phyloP scores from a whole-genome alignment of 2,329 filamentous ascomycete species.

The Scopulariopsis brevicaulis region DNA sequence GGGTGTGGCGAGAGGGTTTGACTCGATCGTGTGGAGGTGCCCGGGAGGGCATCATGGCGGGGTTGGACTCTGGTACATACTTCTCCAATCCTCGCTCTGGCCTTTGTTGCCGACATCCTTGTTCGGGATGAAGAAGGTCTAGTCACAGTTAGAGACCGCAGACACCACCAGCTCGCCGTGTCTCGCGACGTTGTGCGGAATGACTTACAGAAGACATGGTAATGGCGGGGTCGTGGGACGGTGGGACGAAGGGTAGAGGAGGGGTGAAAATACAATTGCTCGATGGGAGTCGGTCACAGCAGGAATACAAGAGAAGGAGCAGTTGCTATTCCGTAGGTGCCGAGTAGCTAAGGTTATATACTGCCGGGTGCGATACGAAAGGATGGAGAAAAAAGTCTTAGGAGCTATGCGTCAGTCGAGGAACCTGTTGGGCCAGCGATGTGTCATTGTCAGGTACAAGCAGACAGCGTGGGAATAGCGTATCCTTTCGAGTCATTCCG shows the following conservation, averaged over 20 bases:
- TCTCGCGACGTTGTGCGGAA: background rate
- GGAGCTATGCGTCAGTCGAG: background rate
- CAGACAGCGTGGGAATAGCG: no score
- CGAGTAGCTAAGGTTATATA: background rate
- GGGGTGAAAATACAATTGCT: background rate
- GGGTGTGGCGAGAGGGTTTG: background rate
- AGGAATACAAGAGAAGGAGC: background rate
- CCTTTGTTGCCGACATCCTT: constrained; percentile 60
- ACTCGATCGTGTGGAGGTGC: background rate
- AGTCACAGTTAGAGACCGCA: background rate
- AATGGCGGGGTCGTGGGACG: background rate
- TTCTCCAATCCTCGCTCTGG: constrained; percentile 71
- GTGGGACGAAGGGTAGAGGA: background rate
- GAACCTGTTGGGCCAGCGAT: background rate
- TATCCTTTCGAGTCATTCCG: no score
- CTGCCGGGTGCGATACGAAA: background rate
- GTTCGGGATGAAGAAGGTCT: constrained; percentile 5
- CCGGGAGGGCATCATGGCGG: background rate
- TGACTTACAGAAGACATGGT: constrained; percentile 2
- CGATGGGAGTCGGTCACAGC: background rate
- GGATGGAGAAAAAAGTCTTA: background rate
- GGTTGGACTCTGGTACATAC: constrained; percentile 42
- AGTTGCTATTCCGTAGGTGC: background rate
- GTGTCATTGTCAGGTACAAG: background rate
- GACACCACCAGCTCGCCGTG: background rate